Base-by-base conservation (phyloP, 2,329 filamentous ascomycete species). In the Colletotrichum melonis region DNA sequence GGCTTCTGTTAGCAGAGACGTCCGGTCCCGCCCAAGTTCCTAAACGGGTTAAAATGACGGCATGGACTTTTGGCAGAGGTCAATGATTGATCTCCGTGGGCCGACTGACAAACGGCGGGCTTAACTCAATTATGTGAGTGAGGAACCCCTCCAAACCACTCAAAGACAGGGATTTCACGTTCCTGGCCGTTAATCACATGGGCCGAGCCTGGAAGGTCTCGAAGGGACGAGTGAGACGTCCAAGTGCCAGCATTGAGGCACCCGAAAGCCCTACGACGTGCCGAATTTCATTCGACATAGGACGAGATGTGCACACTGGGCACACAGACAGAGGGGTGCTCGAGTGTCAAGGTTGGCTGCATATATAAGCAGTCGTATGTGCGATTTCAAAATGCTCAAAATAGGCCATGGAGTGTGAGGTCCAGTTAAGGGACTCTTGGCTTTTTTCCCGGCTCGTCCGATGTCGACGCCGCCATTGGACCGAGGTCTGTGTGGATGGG, bases 1-100 rank as follows among this genome's bases (percentile, higher is more conserved):
- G 32, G 59, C 49, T 54, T 60, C 42, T 42, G 70, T 55, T 38
- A 70, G 67, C 55, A 65, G 16, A 65, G 38, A 57, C 46, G 67
- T 52, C 32, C 60, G 67, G 67, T 69, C 60, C 71, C 67, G 56
- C 71, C 67, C 55, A 19, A 30, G 11, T 66, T 57, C 67, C 59
- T n/a, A 52, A 70, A 49, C 57, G 28, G 71, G 71, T 56, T 26
- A 24, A 52, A 26, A 73, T 73, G 71, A 73, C 71, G 71, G 28
- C 71, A 73, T 73, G 26, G 28, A 73, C 46, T 73, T 73, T 69
- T 52, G n/a, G 55, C 42, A 30, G 35, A 63, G 46, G 35, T 38
- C 52, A 28, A 55, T 72, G 49, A 38, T 59, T 32, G 52, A 26
- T 54, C 52, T 59, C 19, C 26, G 12, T 35, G 55, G 69, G 62